Conservation (phyloP, 2,329 filamentous ascomycete genomes). For the Botrytis fabae region DNA sequence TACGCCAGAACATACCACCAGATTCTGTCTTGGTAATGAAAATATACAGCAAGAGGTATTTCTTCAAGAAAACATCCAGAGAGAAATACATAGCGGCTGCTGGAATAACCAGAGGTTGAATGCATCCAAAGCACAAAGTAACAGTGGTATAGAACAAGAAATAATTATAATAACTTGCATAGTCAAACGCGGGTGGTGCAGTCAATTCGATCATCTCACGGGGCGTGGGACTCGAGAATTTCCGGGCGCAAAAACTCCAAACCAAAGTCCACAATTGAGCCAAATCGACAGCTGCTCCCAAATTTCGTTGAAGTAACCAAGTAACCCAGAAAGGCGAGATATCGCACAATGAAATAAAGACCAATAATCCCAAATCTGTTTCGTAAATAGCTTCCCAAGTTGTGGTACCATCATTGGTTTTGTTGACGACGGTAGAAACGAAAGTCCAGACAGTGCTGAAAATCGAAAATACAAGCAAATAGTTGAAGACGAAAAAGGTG, state of each 20-base stretch:
- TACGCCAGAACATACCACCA: slow-evolving; percentile 88
- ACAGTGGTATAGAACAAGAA: slow-evolving; percentile 94
- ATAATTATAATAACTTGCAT: slow-evolving; percentile 97
- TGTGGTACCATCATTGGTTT: slow-evolving; percentile 56
- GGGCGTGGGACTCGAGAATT: slow-evolving; percentile 83
- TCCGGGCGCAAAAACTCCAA: slow-evolving; percentile 82
- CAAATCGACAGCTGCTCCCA: slow-evolving; percentile 92
- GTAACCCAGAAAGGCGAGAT: slow-evolving; percentile 93
- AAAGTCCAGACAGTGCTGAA: slow-evolving; percentile 83
- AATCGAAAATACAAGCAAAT: slow-evolving; percentile 87
- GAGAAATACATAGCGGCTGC: slow-evolving; percentile 87
- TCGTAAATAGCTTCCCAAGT: slow-evolving; percentile 69
- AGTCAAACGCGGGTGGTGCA: slow-evolving; percentile 89
- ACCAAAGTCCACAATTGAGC: slow-evolving; percentile 81
- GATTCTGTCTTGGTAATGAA: slow-evolving; percentile 97
- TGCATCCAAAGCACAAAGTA: slow-evolving; percentile 76
- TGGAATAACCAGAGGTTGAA: slow-evolving; percentile 85
- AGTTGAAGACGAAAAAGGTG: slow-evolving; percentile 97
- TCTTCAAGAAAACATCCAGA: slow-evolving; percentile 87
- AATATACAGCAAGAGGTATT: slow-evolving; percentile 91
- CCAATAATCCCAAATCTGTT: slow-evolving; percentile 59
- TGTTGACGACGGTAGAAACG: slow-evolving; percentile 62
- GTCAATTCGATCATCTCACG: slow-evolving; percentile 89
- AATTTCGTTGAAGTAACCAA: slow-evolving; percentile 87
- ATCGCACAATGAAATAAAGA: slow-evolving; percentile 75